Conservation (phyloP, 202 grass and related monocot species). For the Bolboschoenoplectus hybrid region DNA sequence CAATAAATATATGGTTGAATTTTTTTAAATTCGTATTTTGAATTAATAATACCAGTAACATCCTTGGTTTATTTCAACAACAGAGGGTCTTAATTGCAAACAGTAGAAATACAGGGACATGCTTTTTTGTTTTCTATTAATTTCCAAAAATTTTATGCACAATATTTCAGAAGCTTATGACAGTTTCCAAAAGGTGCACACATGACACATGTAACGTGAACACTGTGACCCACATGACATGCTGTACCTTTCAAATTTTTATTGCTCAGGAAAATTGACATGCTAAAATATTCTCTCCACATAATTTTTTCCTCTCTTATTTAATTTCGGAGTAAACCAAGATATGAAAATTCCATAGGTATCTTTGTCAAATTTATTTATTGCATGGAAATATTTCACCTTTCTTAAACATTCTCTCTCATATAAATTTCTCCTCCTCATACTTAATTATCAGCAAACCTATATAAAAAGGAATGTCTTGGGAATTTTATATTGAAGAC, state of each 20-base stretch:
- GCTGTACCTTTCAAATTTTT: background rate
- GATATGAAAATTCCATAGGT: background rate
- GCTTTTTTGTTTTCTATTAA: background rate
- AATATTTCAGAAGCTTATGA: background rate
- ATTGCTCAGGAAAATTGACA: background rate
- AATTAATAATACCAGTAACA: background rate
- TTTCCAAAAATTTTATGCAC: background rate
- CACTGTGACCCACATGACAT: background rate
- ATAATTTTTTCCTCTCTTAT: background rate
- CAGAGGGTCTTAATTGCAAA: background rate
- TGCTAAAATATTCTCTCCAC: conserved; percentile 3
- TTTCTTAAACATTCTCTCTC: conserved; percentile 27
- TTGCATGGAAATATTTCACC: conserved; percentile 20
- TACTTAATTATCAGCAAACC: conserved; percentile 9
- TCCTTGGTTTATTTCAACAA: background rate
- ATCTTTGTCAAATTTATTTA: conserved; percentile 30
- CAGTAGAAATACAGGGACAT: background rate
- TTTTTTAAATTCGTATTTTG: background rate
- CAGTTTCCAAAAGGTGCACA: background rate
- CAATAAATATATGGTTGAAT: conserved; percentile 13
- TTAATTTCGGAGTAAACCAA: conserved; percentile 15
- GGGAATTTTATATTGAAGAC: background rate
- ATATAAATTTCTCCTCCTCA: background rate
- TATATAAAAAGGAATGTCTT: background rate
- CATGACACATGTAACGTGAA: background rate